Evolutionary conservation across 192 early-diverging fungal genomes (phyloP), one percentile per base, ranked within the genome.

Genomic region (Gamsiella multidivaricata): DNA sequence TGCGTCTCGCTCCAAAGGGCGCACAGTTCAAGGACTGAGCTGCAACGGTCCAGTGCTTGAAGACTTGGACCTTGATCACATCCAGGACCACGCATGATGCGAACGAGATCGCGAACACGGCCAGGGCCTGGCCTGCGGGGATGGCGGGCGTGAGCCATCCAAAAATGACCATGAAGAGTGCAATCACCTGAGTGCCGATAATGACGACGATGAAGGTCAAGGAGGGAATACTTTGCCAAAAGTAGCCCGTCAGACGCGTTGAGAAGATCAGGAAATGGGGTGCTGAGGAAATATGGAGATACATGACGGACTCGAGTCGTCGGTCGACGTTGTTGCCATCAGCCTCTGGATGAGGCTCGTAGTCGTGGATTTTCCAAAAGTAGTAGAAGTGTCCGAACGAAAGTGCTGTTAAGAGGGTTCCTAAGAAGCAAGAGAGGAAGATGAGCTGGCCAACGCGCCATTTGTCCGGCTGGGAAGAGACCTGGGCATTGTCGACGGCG

Each of bases 191-290:
- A 0, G 92, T 93, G 11, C 86, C 90, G 0, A 85, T 63, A 41
- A 93, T 83, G 15, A 89, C 90, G 1, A 52, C 39, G 10, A 86
- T 85, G 69, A 93, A 93, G 28, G 70, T 53, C 66, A 54, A 82
- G 2, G 80, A 81, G 0, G 92, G 92, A 43, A 79, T 54, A 20
- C 78, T 85, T 28, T 88, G 78, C 87, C 89, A 93, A 67, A 86
- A 91, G 80, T 86, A 92, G 10, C 81, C 79, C 17, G 83, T 69
- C 28, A 91, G 46, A 15, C 91, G 80, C 2, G 91, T 92, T 8
- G 89, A 91, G 57, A 92, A 92, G 74, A 92, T 92, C 29, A 92
- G 86, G 74, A 92, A 92, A 68, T 92, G 91, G 28, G 91, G 91
- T 41, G 87, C 84, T 11, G 87, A 89, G 7, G 91, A 92, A 49